Conservation (phyloP, 2,329 filamentous ascomycete species). For the Macrophomina tecta region DNA sequence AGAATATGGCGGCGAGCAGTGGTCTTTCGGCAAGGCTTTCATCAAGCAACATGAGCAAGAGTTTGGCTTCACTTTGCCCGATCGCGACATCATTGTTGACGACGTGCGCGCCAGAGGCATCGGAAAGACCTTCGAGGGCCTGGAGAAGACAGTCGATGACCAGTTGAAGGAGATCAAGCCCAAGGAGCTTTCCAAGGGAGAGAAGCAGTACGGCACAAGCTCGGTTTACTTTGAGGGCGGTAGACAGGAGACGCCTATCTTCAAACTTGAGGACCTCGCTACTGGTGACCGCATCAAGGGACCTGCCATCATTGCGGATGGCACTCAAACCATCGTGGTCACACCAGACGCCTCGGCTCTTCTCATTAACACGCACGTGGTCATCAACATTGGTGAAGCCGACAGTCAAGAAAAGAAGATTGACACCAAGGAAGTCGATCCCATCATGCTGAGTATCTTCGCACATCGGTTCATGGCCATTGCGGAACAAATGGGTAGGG, state of each 20-base stretch:
- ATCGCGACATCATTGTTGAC: constrained; percentile 87
- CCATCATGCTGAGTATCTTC: constrained; percentile 79
- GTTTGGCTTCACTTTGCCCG: constrained; percentile 86
- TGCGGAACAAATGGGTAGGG: constrained; percentile 82
- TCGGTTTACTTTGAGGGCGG: constrained; percentile 87
- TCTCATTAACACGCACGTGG: constrained; percentile 83
- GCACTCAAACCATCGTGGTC: constrained; percentile 90
- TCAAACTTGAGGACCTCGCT: constrained; percentile 76
- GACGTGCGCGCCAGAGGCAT: constrained; percentile 89
- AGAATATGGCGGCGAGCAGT: constrained; percentile 69
- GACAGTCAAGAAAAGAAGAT: constrained; percentile 56
- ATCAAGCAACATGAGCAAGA: constrained; percentile 88
- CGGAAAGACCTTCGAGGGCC: constrained; percentile 81
- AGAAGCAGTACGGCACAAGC: constrained; percentile 69
- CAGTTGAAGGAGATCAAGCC: constrained; percentile 75
- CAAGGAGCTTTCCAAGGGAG: constrained; percentile 60
- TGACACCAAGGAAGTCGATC: constrained; percentile 67
- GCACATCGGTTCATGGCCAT: constrained; percentile 86
- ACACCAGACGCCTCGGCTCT: constrained; percentile 78
- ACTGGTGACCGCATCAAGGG: constrained; percentile 76
- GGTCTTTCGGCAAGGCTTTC: constrained; percentile 86
- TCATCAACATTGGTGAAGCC: constrained; percentile 78
- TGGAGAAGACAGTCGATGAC: constrained; percentile 82
- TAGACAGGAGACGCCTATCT: constrained; percentile 77
- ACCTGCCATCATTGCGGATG: constrained; percentile 85